These are phyloP conservation scores for Lolium perenne DNA, from an alignment of 176 grass and related monocot genomes.

Conservation along the genomic window DNA sequence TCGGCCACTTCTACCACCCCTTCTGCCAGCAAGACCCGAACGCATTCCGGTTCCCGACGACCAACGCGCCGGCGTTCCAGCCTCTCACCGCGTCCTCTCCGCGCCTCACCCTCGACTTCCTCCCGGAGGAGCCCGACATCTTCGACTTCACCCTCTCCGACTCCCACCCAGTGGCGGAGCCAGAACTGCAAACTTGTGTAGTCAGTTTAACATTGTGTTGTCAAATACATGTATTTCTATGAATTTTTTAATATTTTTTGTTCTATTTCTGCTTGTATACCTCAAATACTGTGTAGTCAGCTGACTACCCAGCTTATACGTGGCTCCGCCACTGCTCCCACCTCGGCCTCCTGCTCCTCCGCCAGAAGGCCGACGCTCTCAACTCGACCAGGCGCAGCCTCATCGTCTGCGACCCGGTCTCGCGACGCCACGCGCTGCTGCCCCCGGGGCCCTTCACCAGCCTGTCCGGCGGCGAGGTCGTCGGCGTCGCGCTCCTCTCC, in stretches of 20 bases:
- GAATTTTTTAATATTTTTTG: too few species aligned
- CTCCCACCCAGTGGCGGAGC: too few species aligned
- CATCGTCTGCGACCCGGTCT: not conserved
- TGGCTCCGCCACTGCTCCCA: too few species aligned
- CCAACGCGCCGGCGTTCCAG: not conserved
- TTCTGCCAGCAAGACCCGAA: not conserved
- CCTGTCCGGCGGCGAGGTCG: not conserved
- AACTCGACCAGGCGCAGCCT: not conserved
- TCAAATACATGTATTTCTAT: too few species aligned
- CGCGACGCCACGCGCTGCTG: not conserved
- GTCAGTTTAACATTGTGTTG: too few species aligned
- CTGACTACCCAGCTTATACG: too few species aligned
- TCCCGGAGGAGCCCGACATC: not conserved
- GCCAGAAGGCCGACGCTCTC: not conserved
- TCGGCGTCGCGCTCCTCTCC: not conserved
- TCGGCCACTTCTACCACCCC: slow-evolving; percentile 27
- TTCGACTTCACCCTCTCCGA: slow-evolving; percentile 8
- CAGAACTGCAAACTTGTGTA: too few species aligned
- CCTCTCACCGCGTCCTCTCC: slow-evolving; percentile 7
- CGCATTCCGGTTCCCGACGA: not conserved
- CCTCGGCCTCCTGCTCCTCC: slow-evolving; percentile 7
- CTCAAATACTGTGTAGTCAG: too few species aligned
- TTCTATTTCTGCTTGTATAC: too few species aligned
- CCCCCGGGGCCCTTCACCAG: not conserved
- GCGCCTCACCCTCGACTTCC: not conserved